Conservation (phyloP, 169 alveolate genomes). For the Plasmodium inui region DNA sequence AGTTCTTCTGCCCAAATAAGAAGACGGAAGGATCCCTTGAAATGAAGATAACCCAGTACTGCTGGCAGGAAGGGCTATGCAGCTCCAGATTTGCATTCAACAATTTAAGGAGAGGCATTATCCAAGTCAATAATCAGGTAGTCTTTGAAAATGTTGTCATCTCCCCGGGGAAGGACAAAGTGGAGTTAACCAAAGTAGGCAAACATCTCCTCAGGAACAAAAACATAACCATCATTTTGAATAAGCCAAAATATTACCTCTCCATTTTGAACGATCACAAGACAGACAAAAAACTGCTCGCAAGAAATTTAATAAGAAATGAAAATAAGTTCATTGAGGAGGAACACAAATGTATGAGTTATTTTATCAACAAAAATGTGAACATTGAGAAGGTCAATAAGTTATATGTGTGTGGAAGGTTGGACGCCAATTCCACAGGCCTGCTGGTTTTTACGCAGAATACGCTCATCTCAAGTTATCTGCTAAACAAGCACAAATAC, state of each 20-base stretch:
- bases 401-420: constrained; percentile 76
- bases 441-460: constrained; percentile 73
- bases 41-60: constrained; percentile 45
- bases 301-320: constrained; percentile 69
- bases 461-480: constrained; percentile 34
- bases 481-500: constrained; percentile 43
- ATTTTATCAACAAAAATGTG: constrained; percentile 66
- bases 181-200: constrained; percentile 61
- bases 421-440: constrained; percentile 76
- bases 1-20: constrained; percentile 1
- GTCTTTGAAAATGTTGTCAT: constrained; percentile 32
- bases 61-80: constrained; percentile 58
- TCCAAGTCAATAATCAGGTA: constrained; percentile 58
- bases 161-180: constrained; percentile 14
- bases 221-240: constrained; percentile 62
- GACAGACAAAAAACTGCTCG: constrained; percentile 54
- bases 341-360: constrained; percentile 77
- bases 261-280: constrained; percentile 62
- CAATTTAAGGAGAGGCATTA: constrained; percentile 50
- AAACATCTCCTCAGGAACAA: constrained; percentile 40
- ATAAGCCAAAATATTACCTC: constrained; percentile 68
- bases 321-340: constrained; percentile 74
- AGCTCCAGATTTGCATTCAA: constrained; percentile 69
- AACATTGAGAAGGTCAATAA: constrained; percentile 61
- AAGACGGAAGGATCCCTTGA: background rate